A percentile compares a stretch with the other conserved stretches of the same genome.
Evolutionary conservation across 176 grass and related monocot genomes (phyloP).

Genomic region (Microstegium vimineum): DNA sequence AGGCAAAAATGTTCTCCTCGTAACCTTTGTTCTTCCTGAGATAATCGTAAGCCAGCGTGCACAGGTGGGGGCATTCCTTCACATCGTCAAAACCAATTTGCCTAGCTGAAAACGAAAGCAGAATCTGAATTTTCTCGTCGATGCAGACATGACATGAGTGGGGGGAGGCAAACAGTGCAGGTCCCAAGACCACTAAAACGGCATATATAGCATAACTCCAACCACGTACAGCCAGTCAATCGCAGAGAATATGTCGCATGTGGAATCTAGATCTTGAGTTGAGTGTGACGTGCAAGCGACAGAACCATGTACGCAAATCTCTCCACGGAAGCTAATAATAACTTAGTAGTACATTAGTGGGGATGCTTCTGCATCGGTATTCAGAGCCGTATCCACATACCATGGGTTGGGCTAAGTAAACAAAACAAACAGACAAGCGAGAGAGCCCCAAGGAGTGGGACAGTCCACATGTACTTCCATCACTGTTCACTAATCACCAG

Average conservation of each 20-base stretch:
- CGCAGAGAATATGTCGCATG: slow-evolving; percentile 19
- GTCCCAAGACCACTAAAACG: background rate
- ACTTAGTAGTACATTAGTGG: background rate
- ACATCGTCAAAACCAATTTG: slow-evolving; percentile 69
- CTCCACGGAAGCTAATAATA: background rate
- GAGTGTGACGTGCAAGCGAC: background rate
- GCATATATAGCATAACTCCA: background rate
- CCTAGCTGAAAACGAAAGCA: slow-evolving; percentile 43
- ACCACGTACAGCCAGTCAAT: background rate
- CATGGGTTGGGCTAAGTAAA: slow-evolving; percentile 23
- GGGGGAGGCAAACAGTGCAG: background rate
- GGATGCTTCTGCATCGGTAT: slow-evolving; percentile 13
- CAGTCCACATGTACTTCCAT: background rate
- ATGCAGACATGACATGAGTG: background rate
- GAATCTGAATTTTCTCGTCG: background rate
- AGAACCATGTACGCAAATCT: slow-evolving; percentile 15
- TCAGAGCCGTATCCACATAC: slow-evolving; percentile 18
- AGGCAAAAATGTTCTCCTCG: slow-evolving; percentile 67
- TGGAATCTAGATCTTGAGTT: slow-evolving; percentile 24
- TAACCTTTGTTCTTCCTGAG: slow-evolving; percentile 67
- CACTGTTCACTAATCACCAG: background rate
- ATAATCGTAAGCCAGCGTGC: slow-evolving; percentile 68
- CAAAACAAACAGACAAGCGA: background rate
- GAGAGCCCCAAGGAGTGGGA: background rate
- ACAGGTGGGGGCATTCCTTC: slow-evolving; percentile 71